These are phyloP conservation scores for Scorias spongiosa DNA, from an alignment of 2,329 filamentous ascomycete species.

Conservation along the genomic window DNA sequence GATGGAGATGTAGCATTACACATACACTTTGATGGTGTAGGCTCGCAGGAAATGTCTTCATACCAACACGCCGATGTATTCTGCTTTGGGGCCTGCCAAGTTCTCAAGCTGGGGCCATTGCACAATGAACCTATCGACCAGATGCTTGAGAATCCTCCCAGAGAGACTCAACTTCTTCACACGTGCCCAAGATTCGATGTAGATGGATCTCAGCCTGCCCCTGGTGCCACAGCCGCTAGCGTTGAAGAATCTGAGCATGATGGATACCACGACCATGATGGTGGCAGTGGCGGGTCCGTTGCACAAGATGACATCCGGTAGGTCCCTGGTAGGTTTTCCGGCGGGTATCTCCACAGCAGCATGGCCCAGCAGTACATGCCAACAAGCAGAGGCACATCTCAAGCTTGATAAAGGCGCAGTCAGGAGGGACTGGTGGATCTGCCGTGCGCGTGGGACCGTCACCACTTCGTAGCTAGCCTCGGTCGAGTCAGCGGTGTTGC, in stretches of 20 bases:
- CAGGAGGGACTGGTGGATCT: constrained; percentile 64
- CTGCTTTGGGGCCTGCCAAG: constrained; percentile 22
- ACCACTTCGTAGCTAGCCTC: constrained; percentile 44
- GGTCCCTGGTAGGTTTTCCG: constrained; percentile 19
- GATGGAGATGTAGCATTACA: too few relatives aligned
- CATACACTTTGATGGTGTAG: too few relatives aligned
- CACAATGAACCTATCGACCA: constrained; percentile 68
- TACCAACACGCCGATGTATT: constrained; percentile 29
- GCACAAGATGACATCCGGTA: constrained; percentile 63
- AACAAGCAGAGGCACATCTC: constrained; percentile 47
- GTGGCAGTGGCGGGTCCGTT: constrained; percentile 85
- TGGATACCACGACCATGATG: constrained; percentile 48
- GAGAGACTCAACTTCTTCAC: constrained; percentile 72
- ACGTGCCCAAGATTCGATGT: constrained; percentile 85
- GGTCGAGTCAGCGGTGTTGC: constrained; percentile 6
- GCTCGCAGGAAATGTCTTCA: background rate
- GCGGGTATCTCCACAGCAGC: constrained; percentile 3
- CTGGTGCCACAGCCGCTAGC: constrained; percentile 22
- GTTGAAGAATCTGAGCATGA: constrained; percentile 40
- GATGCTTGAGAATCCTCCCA: constrained; percentile 54
- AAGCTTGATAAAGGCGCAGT: constrained; percentile 58
- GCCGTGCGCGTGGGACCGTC: constrained; percentile 59
- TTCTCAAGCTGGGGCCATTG: constrained; percentile 56
- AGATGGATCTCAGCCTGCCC: constrained; percentile 56
- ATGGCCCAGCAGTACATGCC: constrained; percentile 36